Evolutionary conservation across 225 moss, liverwort and hornwort genomes (phyloP), one percentile per base, ranked within the genome.

Genomic region (Pseudoscleropodium purum): DNA sequence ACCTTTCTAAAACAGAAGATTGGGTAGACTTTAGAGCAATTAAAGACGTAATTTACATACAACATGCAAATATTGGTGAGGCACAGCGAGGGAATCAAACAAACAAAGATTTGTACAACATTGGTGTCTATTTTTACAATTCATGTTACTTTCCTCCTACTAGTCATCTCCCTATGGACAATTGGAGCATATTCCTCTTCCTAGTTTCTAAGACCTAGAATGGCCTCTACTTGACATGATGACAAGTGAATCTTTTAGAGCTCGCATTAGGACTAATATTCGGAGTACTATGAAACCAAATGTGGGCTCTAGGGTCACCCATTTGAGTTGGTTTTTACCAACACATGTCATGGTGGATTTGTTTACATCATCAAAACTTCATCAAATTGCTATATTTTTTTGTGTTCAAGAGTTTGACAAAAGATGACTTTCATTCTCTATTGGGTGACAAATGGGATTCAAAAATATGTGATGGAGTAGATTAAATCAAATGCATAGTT

Each of bases 201-300:
- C 26, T 41, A 43, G 9, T 73, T 73, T 73, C 9, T 7, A 73
- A 73, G 43, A 73, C 9, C 43, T 0, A 5, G 2, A 43, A 4
- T 73, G 27, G 27, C 16, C 27, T 73, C 43, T 73, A 27, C 5
- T 1, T 15, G 5, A 73, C 8, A 73, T 43, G 27, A 43, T 73
- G 41, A 73, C 41, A 13, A 72, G 39, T 73, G 27, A 27, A 25
- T 43, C 43, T 27, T 73, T 43, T 9, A 73, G 15, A 72, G 41
- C 9, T 72, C 0, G 15, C 15, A 41, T 41, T 15, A 72, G 27
- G 27, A 16, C 0, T 43, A 1, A 73, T 27, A 43, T 43, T 73
- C 2, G 0, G 9, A 73, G 15, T 0, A 0, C 73, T 43, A 43
- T 27, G 3, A 43, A 73, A 43, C 9, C 9, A 0, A 43, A 43